Conservation (phyloP, 148 eudicot genomes). For the Heliosperma pusillum region DNA sequence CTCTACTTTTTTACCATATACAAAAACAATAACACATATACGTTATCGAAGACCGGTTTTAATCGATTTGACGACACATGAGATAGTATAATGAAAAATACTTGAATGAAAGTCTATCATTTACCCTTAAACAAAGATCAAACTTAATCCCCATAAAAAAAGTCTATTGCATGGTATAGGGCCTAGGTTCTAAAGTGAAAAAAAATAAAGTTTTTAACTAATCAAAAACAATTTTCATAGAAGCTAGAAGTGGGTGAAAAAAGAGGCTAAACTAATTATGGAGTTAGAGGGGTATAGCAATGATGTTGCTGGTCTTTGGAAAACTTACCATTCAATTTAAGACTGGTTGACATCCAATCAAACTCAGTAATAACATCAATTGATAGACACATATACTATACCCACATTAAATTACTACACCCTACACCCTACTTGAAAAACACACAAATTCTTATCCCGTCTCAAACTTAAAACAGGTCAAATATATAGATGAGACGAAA, state of each 20-base stretch:
- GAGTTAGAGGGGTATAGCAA: constrained; percentile 17
- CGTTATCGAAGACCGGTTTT: too few species aligned
- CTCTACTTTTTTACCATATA: not conserved
- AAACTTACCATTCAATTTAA: constrained; percentile 19
- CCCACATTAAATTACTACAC: not conserved
- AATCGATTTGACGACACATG: not conserved
- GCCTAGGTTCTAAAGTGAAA: not conserved
- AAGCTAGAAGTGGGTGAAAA: not conserved
- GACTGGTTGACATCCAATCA: constrained; percentile 26
- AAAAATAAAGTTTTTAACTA: not conserved
- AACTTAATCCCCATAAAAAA: constrained; percentile 9
- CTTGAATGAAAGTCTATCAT: too few species aligned
- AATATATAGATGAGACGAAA: too few species aligned
- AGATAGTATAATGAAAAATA: too few species aligned
- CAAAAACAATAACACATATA: not conserved
- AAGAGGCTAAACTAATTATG: constrained; percentile 6
- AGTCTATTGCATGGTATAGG: constrained; percentile 20
- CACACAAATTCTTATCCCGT: too few species aligned
- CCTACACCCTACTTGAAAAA: not conserved
- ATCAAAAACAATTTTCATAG: constrained; percentile 1
- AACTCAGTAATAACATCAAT: constrained; percentile 5
- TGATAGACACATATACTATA: constrained; percentile 3
- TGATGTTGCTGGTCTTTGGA: constrained; percentile 29
- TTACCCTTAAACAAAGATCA: not conserved
- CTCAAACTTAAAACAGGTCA: too few species aligned